phyloP scores from a whole-genome alignment of 768 basidiomycete species.

The Tylopilus sp. region DNA sequence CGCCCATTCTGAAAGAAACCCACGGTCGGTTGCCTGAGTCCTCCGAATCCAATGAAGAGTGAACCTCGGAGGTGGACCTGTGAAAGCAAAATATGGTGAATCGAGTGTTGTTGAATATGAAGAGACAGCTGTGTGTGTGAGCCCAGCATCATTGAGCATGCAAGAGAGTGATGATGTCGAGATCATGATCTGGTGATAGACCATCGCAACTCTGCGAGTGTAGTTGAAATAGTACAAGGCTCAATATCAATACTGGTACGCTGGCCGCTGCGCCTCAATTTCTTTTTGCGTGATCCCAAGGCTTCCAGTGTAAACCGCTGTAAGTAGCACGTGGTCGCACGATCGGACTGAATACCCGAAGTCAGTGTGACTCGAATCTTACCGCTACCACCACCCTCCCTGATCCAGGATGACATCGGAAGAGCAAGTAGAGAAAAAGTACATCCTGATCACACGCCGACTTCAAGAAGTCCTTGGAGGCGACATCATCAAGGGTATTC shows the following conservation, averaged over 20 bases:
- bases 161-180: too few relatives aligned
- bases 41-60: conserved; percentile 17
- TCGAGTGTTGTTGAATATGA: conserved; percentile 2
- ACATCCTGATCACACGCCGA: conserved; percentile 79
- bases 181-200: not conserved
- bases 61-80: conserved; percentile 12
- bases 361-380: not conserved
- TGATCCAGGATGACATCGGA: conserved; percentile 28
- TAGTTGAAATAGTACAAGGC: too few relatives aligned
- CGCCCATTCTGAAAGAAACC: not conserved
- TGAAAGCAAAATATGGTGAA: conserved; percentile 9
- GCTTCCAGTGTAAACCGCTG: too few relatives aligned
- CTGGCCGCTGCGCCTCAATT: too few relatives aligned
- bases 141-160: too few relatives aligned
- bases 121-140: conserved; percentile 6
- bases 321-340: not conserved
- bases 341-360: not conserved
- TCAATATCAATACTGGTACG: too few relatives aligned
- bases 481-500: conserved; percentile 75
- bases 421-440: conserved; percentile 46
- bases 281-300: too few relatives aligned
- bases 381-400: not conserved
- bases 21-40: not conserved
- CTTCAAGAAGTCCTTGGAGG: conserved; percentile 87
- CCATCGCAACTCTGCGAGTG: too few relatives aligned